Percentiles rank a stretch among this genome's conserved stretches.
These are phyloP conservation scores for Withania somnifera DNA, from an alignment of 305 asterid species.

Conservation along the genomic window DNA sequence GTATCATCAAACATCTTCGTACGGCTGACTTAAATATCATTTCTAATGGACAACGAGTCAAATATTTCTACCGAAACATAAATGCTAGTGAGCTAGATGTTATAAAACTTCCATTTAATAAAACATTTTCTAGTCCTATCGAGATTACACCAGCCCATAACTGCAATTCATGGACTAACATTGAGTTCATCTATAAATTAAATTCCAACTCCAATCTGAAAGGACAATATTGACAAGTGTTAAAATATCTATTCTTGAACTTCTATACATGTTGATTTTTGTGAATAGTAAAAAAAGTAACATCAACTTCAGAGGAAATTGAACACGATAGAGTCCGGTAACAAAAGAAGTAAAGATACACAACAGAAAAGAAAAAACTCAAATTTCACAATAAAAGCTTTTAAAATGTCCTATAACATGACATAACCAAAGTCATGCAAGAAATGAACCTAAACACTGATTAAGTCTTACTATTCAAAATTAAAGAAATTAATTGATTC, in stretches of 20 bases:
- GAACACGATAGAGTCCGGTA: slow-evolving; percentile 83
- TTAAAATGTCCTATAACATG: not conserved
- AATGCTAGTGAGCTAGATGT: slow-evolving; percentile 75
- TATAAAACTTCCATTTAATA: slow-evolving; percentile 85
- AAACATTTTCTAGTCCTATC: slow-evolving; percentile 73
- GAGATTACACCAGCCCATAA: slow-evolving; percentile 88
- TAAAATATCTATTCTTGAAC: slow-evolving; percentile 66
- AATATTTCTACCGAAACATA: too few relatives aligned
- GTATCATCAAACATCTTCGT: too few relatives aligned
- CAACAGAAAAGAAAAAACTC: not conserved
- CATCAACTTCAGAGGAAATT: slow-evolving; percentile 91
- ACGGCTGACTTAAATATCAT: too few relatives aligned
- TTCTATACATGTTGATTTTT: slow-evolving; percentile 97
- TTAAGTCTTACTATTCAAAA: not conserved
- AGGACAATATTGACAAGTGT: slow-evolving; percentile 3
- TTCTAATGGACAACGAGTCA: too few relatives aligned
- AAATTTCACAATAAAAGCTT: not conserved
- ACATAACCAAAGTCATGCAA: not conserved
- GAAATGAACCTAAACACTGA: not conserved
- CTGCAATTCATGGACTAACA: slow-evolving; percentile 22
- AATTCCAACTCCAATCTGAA: not conserved
- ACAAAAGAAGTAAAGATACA: not conserved
- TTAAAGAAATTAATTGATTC: not conserved
- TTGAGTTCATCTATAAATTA: not conserved
- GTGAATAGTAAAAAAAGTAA: slow-evolving; percentile 76